Evolutionary conservation across 441 rosid genomes (phyloP).

Genomic region (Gossypium lobatum): DNA sequence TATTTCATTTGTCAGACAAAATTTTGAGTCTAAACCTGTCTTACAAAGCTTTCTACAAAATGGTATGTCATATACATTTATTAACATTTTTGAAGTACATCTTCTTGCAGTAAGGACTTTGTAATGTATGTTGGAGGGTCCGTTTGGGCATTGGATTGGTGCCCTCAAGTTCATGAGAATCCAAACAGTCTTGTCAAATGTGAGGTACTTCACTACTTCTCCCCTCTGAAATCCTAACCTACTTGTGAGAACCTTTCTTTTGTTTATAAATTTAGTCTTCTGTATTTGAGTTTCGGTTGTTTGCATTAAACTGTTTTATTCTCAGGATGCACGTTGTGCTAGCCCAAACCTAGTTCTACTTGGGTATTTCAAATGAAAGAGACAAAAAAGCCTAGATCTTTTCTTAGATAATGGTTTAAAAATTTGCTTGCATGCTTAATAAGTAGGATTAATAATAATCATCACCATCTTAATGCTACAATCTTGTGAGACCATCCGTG

Average conservation of each 20-base stretch:
- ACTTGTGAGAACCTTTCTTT: not conserved
- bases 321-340: not conserved
- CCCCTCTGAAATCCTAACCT: not conserved
- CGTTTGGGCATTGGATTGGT: slow-evolving; percentile 95
- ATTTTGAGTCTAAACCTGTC: not conserved
- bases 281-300: not conserved
- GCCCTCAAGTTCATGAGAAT: slow-evolving; percentile 54
- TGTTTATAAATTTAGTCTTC: not conserved
- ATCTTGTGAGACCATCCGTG: not conserved
- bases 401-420: not conserved
- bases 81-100: not conserved
- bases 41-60: not conserved
- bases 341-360: not conserved
- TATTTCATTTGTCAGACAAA: not conserved
- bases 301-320: not conserved
- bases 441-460: not conserved
- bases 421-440: not conserved
- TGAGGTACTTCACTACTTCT: slow-evolving; percentile 44
- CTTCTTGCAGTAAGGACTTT: slow-evolving; percentile 69
- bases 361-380: not conserved
- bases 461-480: not conserved
- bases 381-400: not conserved
- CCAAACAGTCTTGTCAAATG: slow-evolving; percentile 43
- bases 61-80: not conserved
- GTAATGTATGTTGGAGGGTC: slow-evolving; percentile 83